Evolutionary conservation across 1,284 basidiomycete species (phyloP), one percentile per base, ranked within the genome.

Genomic region (Sporisorium sorghi): DNA sequence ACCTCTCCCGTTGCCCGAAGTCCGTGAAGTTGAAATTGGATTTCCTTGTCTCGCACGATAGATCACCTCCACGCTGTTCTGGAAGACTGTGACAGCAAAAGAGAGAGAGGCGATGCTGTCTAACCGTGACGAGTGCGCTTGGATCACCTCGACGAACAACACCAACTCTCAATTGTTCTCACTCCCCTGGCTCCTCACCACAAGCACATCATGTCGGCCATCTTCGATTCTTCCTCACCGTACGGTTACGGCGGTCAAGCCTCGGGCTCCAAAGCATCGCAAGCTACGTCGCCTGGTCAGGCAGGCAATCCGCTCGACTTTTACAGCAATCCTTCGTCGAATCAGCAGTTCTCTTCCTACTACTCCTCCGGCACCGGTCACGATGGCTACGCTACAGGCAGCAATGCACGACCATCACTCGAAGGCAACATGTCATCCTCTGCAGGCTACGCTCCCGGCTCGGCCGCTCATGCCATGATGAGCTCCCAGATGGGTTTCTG

Each of bases 401-500:
- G 58, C 57, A 68, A 73, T 15, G 63, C 69, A 26, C 44, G 79
- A 2, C 65, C 73, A 32, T 76, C 73, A 3, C 49, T 82, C 30
- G 80, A 82, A 62, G 80, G 80, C 40, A 79, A 76, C 73, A 82
- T 82, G 80, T 74, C 67, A 5, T 72, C 66, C 2, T 52, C 67
- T 8, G 67, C 66, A 19, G 62, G 51, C 11, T 74, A 66, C 30
- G 63, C 73, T 14, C 58, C 67, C 15, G 67, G 69, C 2, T 71
- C 68, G n/a, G 71, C 71, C 5, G 73, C 75, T 15, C 63, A 77
- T 37, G 66, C 64, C 50, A 69, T 76, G 61, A 80, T 81, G 74
- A 69, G 60, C 47, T 66, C 72, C 17, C 79, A 82, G 46, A 73
- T 79, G 69, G 68, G 75, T 47, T 80, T 82, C 52, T 82, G 80